phyloP scores from a whole-genome alignment of 768 basidiomycete genomes.

The Tylopilus rubrobrunneus region DNA sequence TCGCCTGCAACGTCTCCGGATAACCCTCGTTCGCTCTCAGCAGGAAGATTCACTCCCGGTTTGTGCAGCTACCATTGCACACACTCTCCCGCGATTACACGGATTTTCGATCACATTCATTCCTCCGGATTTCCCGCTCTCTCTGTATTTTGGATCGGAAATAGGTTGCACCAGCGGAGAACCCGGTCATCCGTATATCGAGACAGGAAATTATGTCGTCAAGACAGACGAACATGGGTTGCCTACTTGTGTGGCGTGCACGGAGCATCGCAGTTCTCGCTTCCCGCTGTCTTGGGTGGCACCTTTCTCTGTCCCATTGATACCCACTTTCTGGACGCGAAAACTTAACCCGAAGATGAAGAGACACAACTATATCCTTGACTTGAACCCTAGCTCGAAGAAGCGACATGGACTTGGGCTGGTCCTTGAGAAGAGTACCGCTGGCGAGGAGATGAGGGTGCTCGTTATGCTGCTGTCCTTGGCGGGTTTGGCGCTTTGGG shows the following conservation, averaged over 20 bases:
- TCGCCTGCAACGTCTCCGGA: constrained; percentile 57
- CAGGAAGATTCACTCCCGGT: constrained; percentile 57
- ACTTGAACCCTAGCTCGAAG: constrained; percentile 33
- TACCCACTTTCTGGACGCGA: constrained; percentile 19
- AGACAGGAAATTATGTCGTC: constrained; percentile 55
- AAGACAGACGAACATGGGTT: constrained; percentile 61
- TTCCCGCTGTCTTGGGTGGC: constrained; percentile 28
- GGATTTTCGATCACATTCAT: constrained; percentile 66
- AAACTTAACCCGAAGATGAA: constrained; percentile 30
- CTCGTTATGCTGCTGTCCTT: constrained; percentile 25
- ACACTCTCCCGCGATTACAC: constrained; percentile 60
- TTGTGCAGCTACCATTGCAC: constrained; percentile 62
- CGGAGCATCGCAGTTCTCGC: constrained; percentile 40
- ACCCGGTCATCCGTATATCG: constrained; percentile 25
- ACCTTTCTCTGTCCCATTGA: constrained; percentile 20
- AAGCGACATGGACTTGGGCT: constrained; percentile 41
- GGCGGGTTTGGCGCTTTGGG: constrained; percentile 30
- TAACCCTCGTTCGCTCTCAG: constrained; percentile 65
- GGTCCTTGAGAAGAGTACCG: constrained; percentile 53
- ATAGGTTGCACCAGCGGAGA: constrained; percentile 33
- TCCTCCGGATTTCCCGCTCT: constrained; percentile 50
- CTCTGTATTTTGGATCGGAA: constrained; percentile 43
- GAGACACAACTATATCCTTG: constrained; percentile 24
- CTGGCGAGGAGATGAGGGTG: constrained; percentile 60
- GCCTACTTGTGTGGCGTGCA: constrained; percentile 49